Evolutionary conservation across 1,284 basidiomycete genomes (phyloP).

Genomic region (Cryptococcus maquisensis): DNA sequence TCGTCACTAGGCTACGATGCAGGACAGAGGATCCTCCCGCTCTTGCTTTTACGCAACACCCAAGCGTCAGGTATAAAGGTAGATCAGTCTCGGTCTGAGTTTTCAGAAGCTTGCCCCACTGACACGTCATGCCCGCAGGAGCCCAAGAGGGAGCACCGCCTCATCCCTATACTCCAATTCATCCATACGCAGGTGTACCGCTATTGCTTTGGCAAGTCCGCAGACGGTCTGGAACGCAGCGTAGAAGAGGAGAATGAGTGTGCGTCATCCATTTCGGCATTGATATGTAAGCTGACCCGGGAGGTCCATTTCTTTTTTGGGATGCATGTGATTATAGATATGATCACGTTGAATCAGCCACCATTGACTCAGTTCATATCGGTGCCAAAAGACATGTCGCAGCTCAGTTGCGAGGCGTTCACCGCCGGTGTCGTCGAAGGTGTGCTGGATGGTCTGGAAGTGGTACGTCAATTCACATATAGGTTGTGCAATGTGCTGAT

Average conservation of each 20-base stretch:
- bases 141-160: slow-evolving; percentile 80
- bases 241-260: slow-evolving; percentile 96
- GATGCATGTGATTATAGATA: slow-evolving; percentile 59
- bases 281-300: too few species aligned
- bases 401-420: slow-evolving; percentile 91
- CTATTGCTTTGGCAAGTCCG: slow-evolving; percentile 85
- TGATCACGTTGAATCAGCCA: slow-evolving; percentile 97
- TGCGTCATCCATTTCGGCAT: slow-evolving; percentile 48
- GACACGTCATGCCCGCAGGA: slow-evolving; percentile 58
- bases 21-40: slow-evolving; percentile 66
- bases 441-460: slow-evolving; percentile 88
- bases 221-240: slow-evolving; percentile 91
- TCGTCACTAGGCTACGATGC: slow-evolving; percentile 87
- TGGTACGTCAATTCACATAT: slow-evolving; percentile 56
- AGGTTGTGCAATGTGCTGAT: neutral
- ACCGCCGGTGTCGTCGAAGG: slow-evolving; percentile 97
- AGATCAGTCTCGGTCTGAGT: slow-evolving; percentile 55
- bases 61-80: slow-evolving; percentile 43
- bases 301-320: too few species aligned
- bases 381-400: slow-evolving; percentile 88
- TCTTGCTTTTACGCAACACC: slow-evolving; percentile 45
- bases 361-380: slow-evolving; percentile 86
- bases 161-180: slow-evolving; percentile 82
- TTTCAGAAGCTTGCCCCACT: neutral
- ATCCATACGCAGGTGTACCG: slow-evolving; percentile 93